Conservation (phyloP, 805 yeast genomes). For the Monosporozyma yasuniensis region DNA sequence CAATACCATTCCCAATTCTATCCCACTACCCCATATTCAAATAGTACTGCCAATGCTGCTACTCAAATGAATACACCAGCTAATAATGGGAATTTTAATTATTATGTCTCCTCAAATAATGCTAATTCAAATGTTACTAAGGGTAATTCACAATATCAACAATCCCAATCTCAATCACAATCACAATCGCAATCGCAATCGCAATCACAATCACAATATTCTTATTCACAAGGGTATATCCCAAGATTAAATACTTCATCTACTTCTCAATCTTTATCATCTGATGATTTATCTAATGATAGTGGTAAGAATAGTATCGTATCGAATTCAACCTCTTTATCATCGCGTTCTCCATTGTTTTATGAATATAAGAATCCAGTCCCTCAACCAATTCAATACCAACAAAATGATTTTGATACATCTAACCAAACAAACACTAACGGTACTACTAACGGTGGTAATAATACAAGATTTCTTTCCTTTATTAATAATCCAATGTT, state of each 20-base stretch:
- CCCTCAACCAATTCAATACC: background rate
- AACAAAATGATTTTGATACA: background rate
- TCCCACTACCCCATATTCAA: background rate
- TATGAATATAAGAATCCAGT: background rate
- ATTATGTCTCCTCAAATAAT: no score
- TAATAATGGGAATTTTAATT: no score
- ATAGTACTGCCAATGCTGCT: no score
- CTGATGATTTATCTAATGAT: background rate
- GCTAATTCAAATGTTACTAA: no score
- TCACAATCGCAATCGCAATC: background rate
- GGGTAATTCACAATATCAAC: no score
- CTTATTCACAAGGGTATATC: background rate
- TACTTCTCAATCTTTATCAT: background rate
- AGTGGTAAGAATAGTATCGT: background rate
- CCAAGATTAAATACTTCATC: background rate
- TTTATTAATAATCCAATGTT: background rate
- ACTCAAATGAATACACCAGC: no score
- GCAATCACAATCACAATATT: background rate
- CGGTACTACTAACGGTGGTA: constrained; percentile 1
- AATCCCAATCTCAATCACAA: background rate
- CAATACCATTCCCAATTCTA: background rate
- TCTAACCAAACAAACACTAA: constrained; percentile 1
- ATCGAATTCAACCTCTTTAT: background rate
- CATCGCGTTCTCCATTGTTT: background rate
- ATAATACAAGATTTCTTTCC: background rate